Conservation (phyloP, 805 yeast species). For the Maudiozyma bulderi region DNA sequence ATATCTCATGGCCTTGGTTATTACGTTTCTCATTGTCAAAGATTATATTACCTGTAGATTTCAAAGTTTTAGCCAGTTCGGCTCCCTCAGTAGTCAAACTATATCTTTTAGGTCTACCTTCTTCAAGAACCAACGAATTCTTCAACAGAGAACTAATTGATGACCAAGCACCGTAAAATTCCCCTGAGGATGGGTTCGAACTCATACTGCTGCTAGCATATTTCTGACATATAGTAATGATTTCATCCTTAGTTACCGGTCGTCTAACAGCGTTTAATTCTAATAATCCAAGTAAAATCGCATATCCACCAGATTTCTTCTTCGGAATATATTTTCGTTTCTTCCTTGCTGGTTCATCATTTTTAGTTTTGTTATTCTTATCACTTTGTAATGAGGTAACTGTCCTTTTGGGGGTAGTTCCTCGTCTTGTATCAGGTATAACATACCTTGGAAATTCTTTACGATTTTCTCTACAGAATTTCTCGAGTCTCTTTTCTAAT, state of each 20-base stretch:
- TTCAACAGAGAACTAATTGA: conserved; percentile 53
- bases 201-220: conserved; percentile 51
- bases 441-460: conserved; percentile 12
- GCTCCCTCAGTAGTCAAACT: conserved; percentile 62
- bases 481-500: conserved; percentile 38
- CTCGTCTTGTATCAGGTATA: neutral
- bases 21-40: conserved; percentile 17
- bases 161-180: conserved; percentile 68
- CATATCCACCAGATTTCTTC: conserved; percentile 76
- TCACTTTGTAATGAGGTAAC: conserved; percentile 11
- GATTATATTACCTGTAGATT: conserved; percentile 34
- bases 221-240: conserved; percentile 43
- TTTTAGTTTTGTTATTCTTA: conserved; percentile 4
- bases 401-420: conserved; percentile 8
- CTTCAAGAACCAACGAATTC: conserved; percentile 44
- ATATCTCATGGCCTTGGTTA: conserved; percentile 3
- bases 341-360: conserved; percentile 8
- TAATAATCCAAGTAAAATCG: conserved; percentile 54
- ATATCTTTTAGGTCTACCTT: conserved; percentile 53
- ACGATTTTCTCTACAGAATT: conserved; percentile 50
- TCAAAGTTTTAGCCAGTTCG: conserved; percentile 49
- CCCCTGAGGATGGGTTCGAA: conserved; percentile 49
- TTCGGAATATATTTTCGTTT: conserved; percentile 51
- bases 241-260: conserved; percentile 59
- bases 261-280: conserved; percentile 36